Base-by-base conservation (phyloP, 23 red algal genomes). In the Cyanidiococcus yangmingshanensis region DNA sequence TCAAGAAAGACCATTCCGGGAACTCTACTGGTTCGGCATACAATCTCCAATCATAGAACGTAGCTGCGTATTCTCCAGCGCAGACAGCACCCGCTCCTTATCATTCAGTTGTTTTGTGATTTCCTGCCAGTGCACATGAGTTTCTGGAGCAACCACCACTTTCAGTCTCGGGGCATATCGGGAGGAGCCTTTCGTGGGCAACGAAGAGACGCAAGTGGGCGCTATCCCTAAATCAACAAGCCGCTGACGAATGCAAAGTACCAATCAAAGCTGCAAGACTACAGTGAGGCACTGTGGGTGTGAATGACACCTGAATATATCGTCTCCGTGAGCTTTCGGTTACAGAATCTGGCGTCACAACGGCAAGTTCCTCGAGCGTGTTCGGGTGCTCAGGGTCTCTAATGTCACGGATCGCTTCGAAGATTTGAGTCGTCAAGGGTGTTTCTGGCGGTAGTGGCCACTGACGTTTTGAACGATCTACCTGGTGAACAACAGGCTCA, bases 321-420 rank as follows among this genome's bases (percentile, higher is more conserved):
- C 79, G 68, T n/a, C 26, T 39, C 1, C 76, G 77, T 1, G 75
- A 79, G 21, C 50, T 45, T 57, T 77, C 76, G 25, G 71, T 63
- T 25, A 91, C 82, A 39, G 79, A 87, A 0, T 88, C 45, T 26
- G 67, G 32, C 21, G 90, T 84, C 0, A 96, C 71, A 0, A 96
- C 92, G 16, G 84, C 87, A 37, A 96, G 80, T 68, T 96, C 84
- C 78, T 96, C 92, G 39, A 96, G 85, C 40, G 92, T 82, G 76
- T 96, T 83, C 0, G 92, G 92, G 59, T 96, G 87, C 78, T 96
- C 92, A 15, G 92, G 92, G 80, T 96, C 92, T 40, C 92, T 87
- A 77, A 96, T 91, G 79, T 96, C 92, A 27, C 92, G 87, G 50
- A 95, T 95, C 40, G 76, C 78, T 38, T 95, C 91, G 27, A 71